Base-by-base conservation (phyloP, 805 yeast genomes). In the Ogataea degrootiae region DNA sequence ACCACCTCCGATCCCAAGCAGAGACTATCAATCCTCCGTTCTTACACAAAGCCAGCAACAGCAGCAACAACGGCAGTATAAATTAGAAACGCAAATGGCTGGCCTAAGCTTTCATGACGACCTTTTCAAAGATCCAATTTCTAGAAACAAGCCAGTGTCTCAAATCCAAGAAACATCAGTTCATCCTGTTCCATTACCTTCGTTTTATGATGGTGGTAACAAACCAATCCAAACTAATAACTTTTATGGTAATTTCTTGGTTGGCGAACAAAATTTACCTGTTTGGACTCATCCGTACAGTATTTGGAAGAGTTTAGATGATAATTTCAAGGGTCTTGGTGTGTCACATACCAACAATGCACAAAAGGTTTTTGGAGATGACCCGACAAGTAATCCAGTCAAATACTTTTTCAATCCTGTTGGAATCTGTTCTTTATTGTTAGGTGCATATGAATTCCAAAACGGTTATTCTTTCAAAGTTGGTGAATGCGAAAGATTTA, bases 261-360 rank as follows among this genome's bases (percentile, higher is more conserved):
- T 87, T 34, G 89, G 75, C 0, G 73, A 74, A 46, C 92, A 85
- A 59, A 77, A 80, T 2, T 71, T 77, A 47, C 87, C 92, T 0
- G 76, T 82, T 0, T 87, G 91, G 90, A 80, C 92, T 0, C 89
- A 85, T 55, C 96, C 96, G 1, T 87, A 86, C 59, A 79, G 87
- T 31, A 67, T 85, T 6, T 87, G 91, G 92, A 74, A 75, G 52
- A 69, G 83, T 8, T 54, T 46, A 4, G 69, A 65, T 42, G 62
- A 61, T 19, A 54, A 57, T 17, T 72, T 64, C 46, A 65, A 64
- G 42, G 96, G 96, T 2, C 60, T 87, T 44, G 90, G 87, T 1
- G 70, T 85, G 42, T 75, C 86, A 29, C 89, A 87, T 56, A 77
- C 84, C 1, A 71, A 72, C 4, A 72, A 74, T 2, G 56, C 70